These are phyloP conservation scores for Globisporangium perplexum DNA, from an alignment of 352 stramenopile species.

Conservation along the genomic window DNA sequence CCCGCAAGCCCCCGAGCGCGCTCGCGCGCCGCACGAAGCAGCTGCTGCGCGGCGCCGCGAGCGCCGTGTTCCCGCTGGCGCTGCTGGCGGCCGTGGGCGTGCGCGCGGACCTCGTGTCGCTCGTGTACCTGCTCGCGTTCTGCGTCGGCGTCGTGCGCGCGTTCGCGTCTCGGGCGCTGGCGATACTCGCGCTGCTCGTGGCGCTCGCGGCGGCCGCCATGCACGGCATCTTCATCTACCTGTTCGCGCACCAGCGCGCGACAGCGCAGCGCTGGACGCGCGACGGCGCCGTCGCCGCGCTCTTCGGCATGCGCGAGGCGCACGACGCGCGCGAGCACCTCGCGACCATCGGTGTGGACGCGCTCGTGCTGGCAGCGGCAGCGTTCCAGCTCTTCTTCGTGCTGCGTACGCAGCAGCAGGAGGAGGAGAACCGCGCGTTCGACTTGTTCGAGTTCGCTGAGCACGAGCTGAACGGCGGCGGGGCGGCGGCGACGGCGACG, in stretches of 20 bases:
- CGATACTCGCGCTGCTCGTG: conserved; percentile 40
- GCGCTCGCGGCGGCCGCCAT: conserved; percentile 33
- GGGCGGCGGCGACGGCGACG: conserved; percentile 13
- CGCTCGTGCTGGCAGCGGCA: conserved; percentile 48
- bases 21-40: conserved; percentile 19
- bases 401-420: conserved; percentile 19
- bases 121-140: conserved; percentile 65
- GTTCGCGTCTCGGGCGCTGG: conserved; percentile 47
- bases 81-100: conserved; percentile 42
- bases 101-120: conserved; percentile 53
- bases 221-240: conserved; percentile 32
- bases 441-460: conserved; percentile 59
- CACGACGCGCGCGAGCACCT: conserved; percentile 26
- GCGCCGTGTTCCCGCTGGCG: conserved; percentile 43
- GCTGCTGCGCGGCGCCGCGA: conserved; percentile 15
- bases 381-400: conserved; percentile 64
- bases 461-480: conserved; percentile 25
- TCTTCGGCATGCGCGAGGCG: conserved; percentile 46
- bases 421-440: conserved; percentile 18
- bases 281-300: conserved; percentile 16
- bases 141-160: conserved; percentile 56
- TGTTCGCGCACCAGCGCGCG: conserved; percentile 12
- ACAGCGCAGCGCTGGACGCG: conserved; percentile 10
- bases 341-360: conserved; percentile 52
- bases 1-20: conserved; percentile 1